Percentiles rank a stretch among this genome's conserved stretches.
phyloP scores from a whole-genome alignment of 495 filamentous ascomycete species.

The Aspergillus incahuasiensis region DNA sequence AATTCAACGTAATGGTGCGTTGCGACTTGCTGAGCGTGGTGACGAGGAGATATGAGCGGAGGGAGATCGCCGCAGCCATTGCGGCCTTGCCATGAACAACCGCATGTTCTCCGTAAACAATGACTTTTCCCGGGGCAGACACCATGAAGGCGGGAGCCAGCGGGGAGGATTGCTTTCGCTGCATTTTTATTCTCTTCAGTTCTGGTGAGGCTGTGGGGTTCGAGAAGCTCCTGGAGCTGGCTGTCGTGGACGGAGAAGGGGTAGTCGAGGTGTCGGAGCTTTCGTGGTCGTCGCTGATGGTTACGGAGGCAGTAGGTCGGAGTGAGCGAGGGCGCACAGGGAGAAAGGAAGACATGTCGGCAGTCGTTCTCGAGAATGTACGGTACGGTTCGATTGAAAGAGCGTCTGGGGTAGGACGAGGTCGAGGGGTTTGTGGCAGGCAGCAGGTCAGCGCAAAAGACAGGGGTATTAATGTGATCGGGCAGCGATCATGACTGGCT shows the following conservation, averaged over 20 bases:
- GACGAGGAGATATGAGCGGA: conserved; percentile 93
- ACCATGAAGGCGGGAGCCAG: conserved; percentile 91
- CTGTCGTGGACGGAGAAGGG: conserved; percentile 17
- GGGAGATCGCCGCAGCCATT: conserved; percentile 87
- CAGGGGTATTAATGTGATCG: conserved; percentile 6
- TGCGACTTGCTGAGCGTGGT: conserved; percentile 83
- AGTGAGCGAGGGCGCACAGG: conserved; percentile 11
- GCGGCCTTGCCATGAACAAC: conserved; percentile 95
- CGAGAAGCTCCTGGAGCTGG: conserved; percentile 22
- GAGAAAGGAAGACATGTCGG: conserved; percentile 25
- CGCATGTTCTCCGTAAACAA: conserved; percentile 94
- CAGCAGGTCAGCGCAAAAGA: neutral
- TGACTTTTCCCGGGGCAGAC: conserved; percentile 94
- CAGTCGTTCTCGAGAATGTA: conserved; percentile 1
- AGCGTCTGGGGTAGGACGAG: conserved; percentile 13
- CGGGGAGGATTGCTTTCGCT: conserved; percentile 44
- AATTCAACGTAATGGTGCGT: conserved; percentile 76
- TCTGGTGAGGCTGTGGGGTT: conserved; percentile 20
- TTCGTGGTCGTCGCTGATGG: conserved; percentile 16
- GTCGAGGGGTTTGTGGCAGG: neutral
- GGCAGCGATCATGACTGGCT: conserved; percentile 1
- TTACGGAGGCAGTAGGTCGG: conserved; percentile 14
- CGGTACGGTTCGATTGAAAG: conserved; percentile 3
- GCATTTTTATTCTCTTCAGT: conserved; percentile 24
- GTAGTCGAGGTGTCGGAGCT: conserved; percentile 19